Evolutionary conservation across 805 yeast species (phyloP), one percentile per base, ranked within the genome.

Genomic region (Candida adriatica): DNA sequence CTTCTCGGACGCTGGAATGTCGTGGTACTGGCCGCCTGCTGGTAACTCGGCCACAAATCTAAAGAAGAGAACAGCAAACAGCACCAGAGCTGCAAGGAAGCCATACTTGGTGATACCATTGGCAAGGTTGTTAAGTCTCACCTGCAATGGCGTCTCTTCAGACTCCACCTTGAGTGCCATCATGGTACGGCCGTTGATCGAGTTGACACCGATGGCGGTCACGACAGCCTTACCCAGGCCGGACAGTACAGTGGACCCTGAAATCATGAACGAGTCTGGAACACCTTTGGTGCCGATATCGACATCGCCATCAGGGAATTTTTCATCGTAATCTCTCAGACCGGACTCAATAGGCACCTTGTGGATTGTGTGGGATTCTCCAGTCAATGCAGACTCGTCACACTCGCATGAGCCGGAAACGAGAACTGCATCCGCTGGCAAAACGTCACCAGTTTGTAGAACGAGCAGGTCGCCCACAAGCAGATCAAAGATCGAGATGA

Each of bases 81-180:
- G 65, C n/a, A 90, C 50, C 24, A 77, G 53, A 1, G 97, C 95
- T 2, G 94, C 90, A 30, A 82, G 61, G 41, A 86, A 74, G 33
- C 97, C 99, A 56, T 84, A 85, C 55, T 84, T 85, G n/a, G 96
- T 88, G 39, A 92, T 92, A 20, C 92, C 94, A 51, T 81, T 94
- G 2, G 98, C 96, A 35, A 92, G 70, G 31, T 68, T 65, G 49
- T 82, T 77, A 39, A 92, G 68, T 47, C 96, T 75, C 31, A 65
- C 78, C 49, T 88, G 96, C 53, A 92, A 60, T 1, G 98, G 97
- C 6, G 99, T 94, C 16, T 70, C 71, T 52, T 88, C 95, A 2
- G 79, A 62, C 45, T 86, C 95, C 23, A 69, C 71, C 31, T 74
- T 70, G 33, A 92, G 62, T 9, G 94, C 73, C 58, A 77, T 64